These are phyloP conservation scores for Leccinum ochraceum DNA, from an alignment of 768 basidiomycete species.

Conservation along the genomic window DNA sequence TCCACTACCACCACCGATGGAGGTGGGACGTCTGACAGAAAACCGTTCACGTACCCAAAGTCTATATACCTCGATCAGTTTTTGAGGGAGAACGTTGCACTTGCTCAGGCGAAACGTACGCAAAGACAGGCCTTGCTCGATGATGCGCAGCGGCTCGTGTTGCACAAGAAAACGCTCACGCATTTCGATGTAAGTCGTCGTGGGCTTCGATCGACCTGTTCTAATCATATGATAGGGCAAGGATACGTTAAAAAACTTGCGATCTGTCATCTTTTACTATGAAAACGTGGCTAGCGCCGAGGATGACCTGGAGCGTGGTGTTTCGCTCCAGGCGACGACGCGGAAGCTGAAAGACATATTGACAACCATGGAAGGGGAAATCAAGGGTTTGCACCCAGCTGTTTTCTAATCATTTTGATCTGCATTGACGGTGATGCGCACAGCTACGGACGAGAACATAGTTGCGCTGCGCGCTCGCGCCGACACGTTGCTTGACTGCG, in stretches of 20 bases:
- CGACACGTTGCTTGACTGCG: slow-evolving; percentile 53
- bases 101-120: slow-evolving; percentile 38
- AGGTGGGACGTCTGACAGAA: slow-evolving; percentile 25
- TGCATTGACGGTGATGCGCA: background rate
- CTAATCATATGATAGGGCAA: slow-evolving; percentile 44
- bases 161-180: slow-evolving; percentile 49
- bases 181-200: slow-evolving; percentile 52
- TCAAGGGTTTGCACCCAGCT: slow-evolving; percentile 45
- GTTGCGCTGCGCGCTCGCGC: slow-evolving; percentile 45
- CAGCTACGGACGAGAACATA: slow-evolving; percentile 57
- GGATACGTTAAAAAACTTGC: slow-evolving; percentile 63
- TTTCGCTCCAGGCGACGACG: slow-evolving; percentile 43
- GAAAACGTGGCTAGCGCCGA: slow-evolving; percentile 59
- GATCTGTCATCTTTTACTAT: slow-evolving; percentile 67
- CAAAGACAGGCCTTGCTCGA: slow-evolving; percentile 42
- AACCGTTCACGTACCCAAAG: slow-evolving; percentile 59
- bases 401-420: background rate
- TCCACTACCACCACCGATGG: slow-evolving; percentile 14
- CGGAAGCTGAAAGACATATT: slow-evolving; percentile 55
- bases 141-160: slow-evolving; percentile 49
- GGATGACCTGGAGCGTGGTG: slow-evolving; percentile 48
- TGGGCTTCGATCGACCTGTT: background rate
- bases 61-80: slow-evolving; percentile 75
- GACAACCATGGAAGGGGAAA: slow-evolving; percentile 49
- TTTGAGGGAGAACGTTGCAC: slow-evolving; percentile 53